Base-by-base conservation (phyloP, 2,329 filamentous ascomycete genomes). In the Leptographium radiaticola region DNA sequence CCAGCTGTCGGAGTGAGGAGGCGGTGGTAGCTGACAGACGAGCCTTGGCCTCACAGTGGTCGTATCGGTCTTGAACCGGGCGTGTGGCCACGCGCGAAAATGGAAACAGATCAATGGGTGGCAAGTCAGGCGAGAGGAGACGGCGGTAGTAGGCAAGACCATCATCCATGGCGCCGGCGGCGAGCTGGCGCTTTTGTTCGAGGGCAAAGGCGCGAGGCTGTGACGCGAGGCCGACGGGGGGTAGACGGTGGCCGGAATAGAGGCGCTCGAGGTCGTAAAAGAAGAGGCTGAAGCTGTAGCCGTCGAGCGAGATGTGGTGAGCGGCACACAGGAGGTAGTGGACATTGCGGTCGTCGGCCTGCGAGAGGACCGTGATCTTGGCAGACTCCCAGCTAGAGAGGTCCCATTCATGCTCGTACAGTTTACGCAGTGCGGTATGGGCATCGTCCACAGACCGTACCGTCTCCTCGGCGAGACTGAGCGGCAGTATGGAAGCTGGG, bases 31-130 rank as follows among this genome's bases (percentile, higher is more conserved):
- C 3, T 2, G 5, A 2, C 8, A 47, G 12, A 3, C 2, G 3
- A 11, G 9, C 8, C 9, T 31, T 8, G 51, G 18, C 33, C 1
- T 4, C n/a, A 15, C 31, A 25, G 10, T 49, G 25, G 6, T 18
- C 10, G 55, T 62, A 52, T 3, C 10, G 15, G 30, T 16, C 16
- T 52, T 66, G 55, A 0, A 62, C 30, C 31, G 16, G 45, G 1
- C 47, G 36, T 7, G 66, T 57, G 2, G 56, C 51, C 7, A 15
- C 61, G 4, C 50, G 49, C 31, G 46, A 53, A 39, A 70, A 59
- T 1, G 65, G 64, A 0, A 71, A 56, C 2, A 72, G 57, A 0
- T 20, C 10, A n/a, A 49, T 9, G n/a, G 70, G 67, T 1, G 72
- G 53, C 0, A 62, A 7, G 16, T 30, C 15, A 4, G 34, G 6